These are phyloP conservation scores for Rhododendron vialii DNA, from an alignment of 148 eudicot genomes.

Conservation along the genomic window DNA sequence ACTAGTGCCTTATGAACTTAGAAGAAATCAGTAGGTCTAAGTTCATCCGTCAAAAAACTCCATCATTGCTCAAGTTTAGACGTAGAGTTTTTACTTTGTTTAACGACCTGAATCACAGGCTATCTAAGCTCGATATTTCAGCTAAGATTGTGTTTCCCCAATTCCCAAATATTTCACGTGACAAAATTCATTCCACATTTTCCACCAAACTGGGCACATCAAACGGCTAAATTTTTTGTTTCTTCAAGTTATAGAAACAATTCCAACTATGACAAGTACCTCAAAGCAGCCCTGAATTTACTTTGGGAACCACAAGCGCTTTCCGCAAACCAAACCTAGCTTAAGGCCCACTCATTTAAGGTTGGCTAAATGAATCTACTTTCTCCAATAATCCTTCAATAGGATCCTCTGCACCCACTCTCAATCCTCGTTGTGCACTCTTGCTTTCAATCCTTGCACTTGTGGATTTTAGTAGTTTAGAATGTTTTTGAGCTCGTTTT, in stretches of 20 bases:
- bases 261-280: neutral
- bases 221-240: neutral
- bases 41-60: neutral
- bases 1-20: neutral
- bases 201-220: neutral
- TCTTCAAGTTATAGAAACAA: neutral
- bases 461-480: too few relatives aligned
- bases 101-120: neutral
- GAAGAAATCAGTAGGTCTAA: neutral
- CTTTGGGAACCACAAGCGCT: neutral
- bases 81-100: neutral
- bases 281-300: neutral
- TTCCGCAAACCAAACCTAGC: neutral
- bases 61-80: neutral
- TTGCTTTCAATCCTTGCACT: too few relatives aligned
- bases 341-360: too few relatives aligned
- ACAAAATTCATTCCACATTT: too few relatives aligned
- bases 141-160: too few relatives aligned
- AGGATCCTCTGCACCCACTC: too few relatives aligned
- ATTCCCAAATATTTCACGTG: too few relatives aligned
- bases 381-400: too few relatives aligned
- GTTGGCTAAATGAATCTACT: neutral
- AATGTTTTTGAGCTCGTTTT: too few relatives aligned
- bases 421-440: too few relatives aligned
- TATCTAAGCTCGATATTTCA: neutral